Evolutionary conservation across 2,329 filamentous ascomycete genomes (phyloP).

Genomic region (Curvularia spicifera): DNA sequence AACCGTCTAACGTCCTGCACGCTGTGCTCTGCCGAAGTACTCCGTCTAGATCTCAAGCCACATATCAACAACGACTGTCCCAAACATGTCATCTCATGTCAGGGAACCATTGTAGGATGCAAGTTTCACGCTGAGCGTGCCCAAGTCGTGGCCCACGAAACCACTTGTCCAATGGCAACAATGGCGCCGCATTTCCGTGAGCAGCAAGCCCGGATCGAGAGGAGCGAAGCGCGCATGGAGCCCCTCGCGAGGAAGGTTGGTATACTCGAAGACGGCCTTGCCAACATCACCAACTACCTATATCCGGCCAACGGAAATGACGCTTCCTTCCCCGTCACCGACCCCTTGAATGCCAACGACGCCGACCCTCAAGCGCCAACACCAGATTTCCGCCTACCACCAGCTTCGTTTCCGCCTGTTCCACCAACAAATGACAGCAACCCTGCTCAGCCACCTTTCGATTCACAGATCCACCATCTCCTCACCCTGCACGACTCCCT

Average conservation of each 20-base stretch:
- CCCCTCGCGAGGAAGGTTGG: slow-evolving; percentile 53
- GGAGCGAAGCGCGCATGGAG: slow-evolving; percentile 53
- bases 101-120: slow-evolving; percentile 55
- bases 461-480: slow-evolving; percentile 62
- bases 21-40: slow-evolving; percentile 52
- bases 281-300: slow-evolving; percentile 53
- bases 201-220: slow-evolving; percentile 53
- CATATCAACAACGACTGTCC: slow-evolving; percentile 54
- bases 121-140: slow-evolving; percentile 48
- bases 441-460: slow-evolving; percentile 49
- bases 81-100: slow-evolving; percentile 52
- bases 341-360: slow-evolving; percentile 44
- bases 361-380: slow-evolving; percentile 46
- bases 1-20: slow-evolving; percentile 55
- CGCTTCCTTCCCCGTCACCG: slow-evolving; percentile 41
- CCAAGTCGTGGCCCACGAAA: slow-evolving; percentile 50
- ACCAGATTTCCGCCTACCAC: slow-evolving; percentile 44
- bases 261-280: slow-evolving; percentile 54
- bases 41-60: slow-evolving; percentile 50
- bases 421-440: slow-evolving; percentile 32
- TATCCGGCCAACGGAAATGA: slow-evolving; percentile 44
- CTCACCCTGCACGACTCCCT: slow-evolving; percentile 67
- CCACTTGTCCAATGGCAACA: slow-evolving; percentile 54
- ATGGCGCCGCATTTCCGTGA: slow-evolving; percentile 54
- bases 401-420: slow-evolving; percentile 43